Conservation (phyloP, 1,284 basidiomycete species). For the Phenoliferia sp. region DNA sequence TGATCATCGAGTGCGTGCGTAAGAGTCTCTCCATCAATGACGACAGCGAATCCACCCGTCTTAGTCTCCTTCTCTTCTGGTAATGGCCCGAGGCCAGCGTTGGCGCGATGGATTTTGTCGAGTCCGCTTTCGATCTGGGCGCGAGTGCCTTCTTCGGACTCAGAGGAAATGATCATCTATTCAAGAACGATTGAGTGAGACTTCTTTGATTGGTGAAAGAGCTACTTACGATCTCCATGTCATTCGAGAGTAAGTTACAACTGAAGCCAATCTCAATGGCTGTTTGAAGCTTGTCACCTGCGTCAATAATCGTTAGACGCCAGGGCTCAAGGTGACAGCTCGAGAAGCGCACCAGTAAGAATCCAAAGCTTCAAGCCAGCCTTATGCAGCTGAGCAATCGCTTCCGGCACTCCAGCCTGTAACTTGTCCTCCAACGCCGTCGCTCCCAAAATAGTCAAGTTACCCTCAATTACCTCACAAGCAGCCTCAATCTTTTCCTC, state of each 20-base stretch:
- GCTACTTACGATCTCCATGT: conserved; percentile 52
- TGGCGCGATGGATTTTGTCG: conserved; percentile 80
- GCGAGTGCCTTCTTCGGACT: conserved; percentile 66
- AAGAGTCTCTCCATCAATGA: conserved; percentile 93
- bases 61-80: conserved; percentile 24
- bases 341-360: conserved; percentile 58
- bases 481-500: conserved; percentile 89
- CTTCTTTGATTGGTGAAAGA: too few species aligned
- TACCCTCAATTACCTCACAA: conserved; percentile 75
- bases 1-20: conserved; percentile 71
- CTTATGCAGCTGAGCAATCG: conserved; percentile 83
- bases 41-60: conserved; percentile 57
- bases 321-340: background rate
- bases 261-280: conserved; percentile 94
- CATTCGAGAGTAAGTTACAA: conserved; percentile 83
- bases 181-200: too few species aligned
- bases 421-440: conserved; percentile 96
- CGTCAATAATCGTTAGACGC: conserved; percentile 11
- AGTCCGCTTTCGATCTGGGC: conserved; percentile 86
- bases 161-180: conserved; percentile 85
- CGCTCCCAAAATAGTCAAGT: conserved; percentile 77
- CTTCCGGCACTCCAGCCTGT: conserved; percentile 93
- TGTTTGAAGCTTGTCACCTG: conserved; percentile 93
- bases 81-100: conserved; percentile 49
- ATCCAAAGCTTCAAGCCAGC: conserved; percentile 99